A percentile compares a stretch with the other conserved stretches of the same genome.
phyloP scores from a whole-genome alignment of 2,329 filamentous ascomycete genomes.

The Cladosporium sp. region DNA sequence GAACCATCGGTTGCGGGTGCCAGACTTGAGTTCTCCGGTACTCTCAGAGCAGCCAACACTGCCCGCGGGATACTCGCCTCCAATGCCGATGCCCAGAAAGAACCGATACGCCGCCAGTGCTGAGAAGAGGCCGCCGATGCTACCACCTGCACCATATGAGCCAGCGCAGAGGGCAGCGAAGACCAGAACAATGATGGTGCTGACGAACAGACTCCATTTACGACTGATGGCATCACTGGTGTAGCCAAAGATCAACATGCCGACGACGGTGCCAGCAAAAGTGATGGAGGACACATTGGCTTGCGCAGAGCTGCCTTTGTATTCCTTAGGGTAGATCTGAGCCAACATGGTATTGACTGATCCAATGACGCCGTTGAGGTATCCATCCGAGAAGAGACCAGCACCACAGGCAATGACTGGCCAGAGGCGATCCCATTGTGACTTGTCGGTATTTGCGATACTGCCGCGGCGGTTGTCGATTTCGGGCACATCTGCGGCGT shows the following conservation, averaged over 20 bases:
- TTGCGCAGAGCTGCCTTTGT: conserved; percentile 63
- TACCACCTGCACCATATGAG: conserved; percentile 69
- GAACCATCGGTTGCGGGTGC: conserved; percentile 82
- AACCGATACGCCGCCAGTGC: conserved; percentile 80
- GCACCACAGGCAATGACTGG: conserved; percentile 85
- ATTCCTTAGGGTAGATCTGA: conserved; percentile 65
- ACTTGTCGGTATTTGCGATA: conserved; percentile 20
- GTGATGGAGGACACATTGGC: conserved; percentile 71
- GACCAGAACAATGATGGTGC: conserved; percentile 76
- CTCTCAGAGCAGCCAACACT: conserved; percentile 80
- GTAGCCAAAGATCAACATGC: conserved; percentile 76
- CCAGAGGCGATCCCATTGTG: conserved; percentile 51
- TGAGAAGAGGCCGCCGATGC: conserved; percentile 66
- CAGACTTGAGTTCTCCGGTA: conserved; percentile 73
- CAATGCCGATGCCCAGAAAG: conserved; percentile 56
- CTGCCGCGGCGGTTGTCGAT: not conserved
- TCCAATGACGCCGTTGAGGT: conserved; percentile 88
- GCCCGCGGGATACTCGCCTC: conserved; percentile 71
- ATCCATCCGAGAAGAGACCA: conserved; percentile 86
- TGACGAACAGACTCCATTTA: conserved; percentile 74
- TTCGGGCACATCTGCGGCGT: not conserved
- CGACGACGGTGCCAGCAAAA: conserved; percentile 80
- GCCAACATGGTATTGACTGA: conserved; percentile 75
- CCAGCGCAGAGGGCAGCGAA: conserved; percentile 78
- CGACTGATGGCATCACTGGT: conserved; percentile 80